phyloP scores from a whole-genome alignment of 2,329 filamentous ascomycete genomes.

The Grosmannia serpens region DNA sequence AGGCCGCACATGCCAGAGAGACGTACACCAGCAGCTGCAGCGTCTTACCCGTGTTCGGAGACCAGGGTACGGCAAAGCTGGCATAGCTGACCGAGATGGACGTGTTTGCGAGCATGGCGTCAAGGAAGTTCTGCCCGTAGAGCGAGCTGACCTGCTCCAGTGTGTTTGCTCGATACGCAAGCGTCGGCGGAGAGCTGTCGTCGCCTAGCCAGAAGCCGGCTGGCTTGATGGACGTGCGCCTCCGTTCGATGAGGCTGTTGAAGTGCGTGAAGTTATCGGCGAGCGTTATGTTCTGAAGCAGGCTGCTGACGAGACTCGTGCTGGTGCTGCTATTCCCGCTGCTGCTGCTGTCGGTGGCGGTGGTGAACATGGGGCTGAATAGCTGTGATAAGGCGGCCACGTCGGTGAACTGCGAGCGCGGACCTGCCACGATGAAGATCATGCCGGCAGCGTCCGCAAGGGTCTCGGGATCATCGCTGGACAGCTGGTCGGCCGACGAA shows the following conservation, averaged over 20 bases:
- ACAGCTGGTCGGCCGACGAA: conserved; percentile 34
- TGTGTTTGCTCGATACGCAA: conserved; percentile 59
- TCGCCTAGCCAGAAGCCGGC: conserved; percentile 72
- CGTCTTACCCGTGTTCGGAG: conserved; percentile 56
- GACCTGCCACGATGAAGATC: conserved; percentile 31
- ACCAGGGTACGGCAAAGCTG: conserved; percentile 63
- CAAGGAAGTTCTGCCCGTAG: conserved; percentile 52
- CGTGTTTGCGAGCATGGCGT: conserved; percentile 55
- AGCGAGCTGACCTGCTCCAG: conserved; percentile 44
- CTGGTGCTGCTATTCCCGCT: conserved; percentile 5
- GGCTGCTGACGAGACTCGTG: background rate
- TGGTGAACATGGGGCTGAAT: conserved; percentile 28
- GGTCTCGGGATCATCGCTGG: conserved; percentile 26
- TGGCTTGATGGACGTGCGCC: conserved; percentile 58
- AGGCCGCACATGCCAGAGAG: conserved; percentile 63
- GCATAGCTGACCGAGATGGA: conserved; percentile 63
- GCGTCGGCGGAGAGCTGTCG: conserved; percentile 43
- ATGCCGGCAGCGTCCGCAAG: conserved; percentile 24
- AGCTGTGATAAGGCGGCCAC: conserved; percentile 18
- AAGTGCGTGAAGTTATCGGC: conserved; percentile 60
- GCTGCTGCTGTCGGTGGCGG: background rate
- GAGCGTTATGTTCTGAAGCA: conserved; percentile 27
- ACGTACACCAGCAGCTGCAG: conserved; percentile 76
- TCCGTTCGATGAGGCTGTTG: conserved; percentile 47
- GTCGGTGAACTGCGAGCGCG: conserved; percentile 27